Conservation (phyloP, 2,329 filamentous ascomycete genomes). For the Venturia carpophila region DNA sequence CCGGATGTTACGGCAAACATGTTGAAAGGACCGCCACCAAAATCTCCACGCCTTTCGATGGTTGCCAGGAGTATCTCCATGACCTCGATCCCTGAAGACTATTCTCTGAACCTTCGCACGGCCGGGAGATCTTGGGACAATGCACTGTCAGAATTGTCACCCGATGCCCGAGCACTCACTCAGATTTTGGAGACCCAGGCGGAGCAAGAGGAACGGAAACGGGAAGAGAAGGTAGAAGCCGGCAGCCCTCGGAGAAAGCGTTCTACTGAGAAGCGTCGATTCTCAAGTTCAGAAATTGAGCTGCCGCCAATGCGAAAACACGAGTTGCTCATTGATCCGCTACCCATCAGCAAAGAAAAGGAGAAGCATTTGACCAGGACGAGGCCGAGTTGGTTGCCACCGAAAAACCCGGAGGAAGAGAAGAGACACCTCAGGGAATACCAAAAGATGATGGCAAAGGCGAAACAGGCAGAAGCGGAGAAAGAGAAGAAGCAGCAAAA, state of each 20-base stretch:
- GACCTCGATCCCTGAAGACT: conserved; percentile 16
- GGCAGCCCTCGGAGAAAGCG: conserved; percentile 27
- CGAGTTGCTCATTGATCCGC: conserved; percentile 75
- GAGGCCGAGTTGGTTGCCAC: conserved; percentile 74
- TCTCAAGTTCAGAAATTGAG: conserved; percentile 42
- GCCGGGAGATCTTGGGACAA: conserved; percentile 61
- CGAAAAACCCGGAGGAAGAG: conserved; percentile 86
- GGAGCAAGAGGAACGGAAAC: conserved; percentile 48
- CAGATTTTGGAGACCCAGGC: conserved; percentile 75
- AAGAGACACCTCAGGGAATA: conserved; percentile 79
- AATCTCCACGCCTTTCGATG: conserved; percentile 24
- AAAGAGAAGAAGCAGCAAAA: conserved; percentile 43
- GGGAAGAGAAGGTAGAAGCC: conserved; percentile 46
- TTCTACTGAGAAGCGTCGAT: conserved; percentile 40
- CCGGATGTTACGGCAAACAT: not conserved
- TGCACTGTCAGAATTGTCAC: conserved; percentile 59
- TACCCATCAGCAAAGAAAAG: conserved; percentile 80
- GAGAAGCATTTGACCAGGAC: conserved; percentile 72
- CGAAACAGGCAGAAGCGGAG: conserved; percentile 49
- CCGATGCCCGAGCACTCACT: conserved; percentile 66
- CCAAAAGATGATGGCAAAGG: conserved; percentile 68
- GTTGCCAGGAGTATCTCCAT: conserved; percentile 20
- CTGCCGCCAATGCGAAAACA: conserved; percentile 61
- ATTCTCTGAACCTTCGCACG: conserved; percentile 1
- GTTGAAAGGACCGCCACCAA: conserved; percentile 6